phyloP scores from a whole-genome alignment of 768 basidiomycete species.

The Auriculariales sp. region DNA sequence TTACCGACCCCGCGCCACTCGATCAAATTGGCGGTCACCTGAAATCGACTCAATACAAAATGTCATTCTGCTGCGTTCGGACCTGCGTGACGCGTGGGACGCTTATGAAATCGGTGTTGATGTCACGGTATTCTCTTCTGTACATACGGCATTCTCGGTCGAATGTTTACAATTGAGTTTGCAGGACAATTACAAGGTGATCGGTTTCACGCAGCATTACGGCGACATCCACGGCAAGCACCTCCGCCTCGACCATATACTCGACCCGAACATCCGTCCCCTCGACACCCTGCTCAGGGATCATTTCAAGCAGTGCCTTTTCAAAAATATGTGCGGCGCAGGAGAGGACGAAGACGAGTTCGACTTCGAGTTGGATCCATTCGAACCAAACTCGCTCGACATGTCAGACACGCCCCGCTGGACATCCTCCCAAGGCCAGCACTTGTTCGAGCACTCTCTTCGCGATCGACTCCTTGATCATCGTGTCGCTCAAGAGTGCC shows the following conservation, averaged over 20 bases:
- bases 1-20: conserved; percentile 11
- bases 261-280: conserved; percentile 15
- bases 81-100: conserved; percentile 14
- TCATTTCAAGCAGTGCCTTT: conserved; percentile 20
- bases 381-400: no score
- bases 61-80: conserved; percentile 14
- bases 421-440: no score
- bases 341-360: no score
- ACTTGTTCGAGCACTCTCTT: no score
- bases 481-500: no score
- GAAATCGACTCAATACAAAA: conserved; percentile 16
- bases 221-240: conserved; percentile 14
- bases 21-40: conserved; percentile 7
- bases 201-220: conserved; percentile 15
- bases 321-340: conserved; percentile 20
- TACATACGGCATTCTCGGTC: conserved; percentile 7
- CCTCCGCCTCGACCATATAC: conserved; percentile 17
- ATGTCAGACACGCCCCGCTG: no score
- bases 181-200: conserved; percentile 18
- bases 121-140: no score
- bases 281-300: conserved; percentile 19
- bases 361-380: no score
- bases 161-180: not conserved
- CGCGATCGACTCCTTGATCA: no score
- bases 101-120: conserved; percentile 16